These are phyloP conservation scores for Tolypocladium capitatum DNA, from an alignment of 2,329 filamentous ascomycete genomes.

Conservation along the genomic window DNA sequence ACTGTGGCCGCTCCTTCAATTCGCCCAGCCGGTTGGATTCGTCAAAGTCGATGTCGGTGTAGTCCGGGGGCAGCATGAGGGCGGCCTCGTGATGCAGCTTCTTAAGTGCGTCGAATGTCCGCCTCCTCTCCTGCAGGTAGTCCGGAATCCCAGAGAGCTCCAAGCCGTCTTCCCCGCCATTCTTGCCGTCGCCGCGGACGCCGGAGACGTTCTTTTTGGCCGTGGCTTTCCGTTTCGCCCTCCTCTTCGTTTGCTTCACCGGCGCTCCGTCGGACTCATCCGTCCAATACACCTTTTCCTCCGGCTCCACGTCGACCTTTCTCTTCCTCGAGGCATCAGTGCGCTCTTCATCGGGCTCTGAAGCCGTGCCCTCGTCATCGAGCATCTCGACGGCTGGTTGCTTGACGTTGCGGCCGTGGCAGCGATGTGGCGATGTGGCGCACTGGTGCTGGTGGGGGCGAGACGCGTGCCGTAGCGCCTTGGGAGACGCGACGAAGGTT, in stretches of 20 bases:
- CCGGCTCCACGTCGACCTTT: conserved; percentile 21
- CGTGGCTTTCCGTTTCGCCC: conserved; percentile 16
- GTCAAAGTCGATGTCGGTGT: conserved; percentile 59
- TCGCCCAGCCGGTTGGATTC: conserved; percentile 18
- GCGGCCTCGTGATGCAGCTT: conserved; percentile 51
- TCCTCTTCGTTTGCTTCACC: conserved; percentile 31
- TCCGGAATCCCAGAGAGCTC: conserved; percentile 53
- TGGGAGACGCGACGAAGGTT: background rate
- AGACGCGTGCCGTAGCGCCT: background rate
- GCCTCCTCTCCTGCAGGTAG: conserved; percentile 57
- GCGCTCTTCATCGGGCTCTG: conserved; percentile 7
- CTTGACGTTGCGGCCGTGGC: background rate
- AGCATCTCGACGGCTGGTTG: conserved; percentile 12
- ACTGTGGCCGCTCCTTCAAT: conserved; percentile 56
- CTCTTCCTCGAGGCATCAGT: conserved; percentile 16
- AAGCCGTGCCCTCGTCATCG: conserved; percentile 11
- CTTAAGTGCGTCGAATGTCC: conserved; percentile 51
- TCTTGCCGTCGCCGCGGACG: conserved; percentile 16
- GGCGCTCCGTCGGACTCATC: conserved; percentile 51
- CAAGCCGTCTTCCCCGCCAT: conserved; percentile 26
- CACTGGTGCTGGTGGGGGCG: background rate
- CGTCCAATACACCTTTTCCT: conserved; percentile 37
- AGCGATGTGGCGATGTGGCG: background rate
- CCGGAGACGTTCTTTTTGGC: conserved; percentile 11
- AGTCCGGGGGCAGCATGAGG: conserved; percentile 65